A percentile compares a stretch with the other conserved stretches of the same genome.
phyloP scores from a whole-genome alignment of 2,329 filamentous ascomycete species.

The Colletotrichum trifolii region DNA sequence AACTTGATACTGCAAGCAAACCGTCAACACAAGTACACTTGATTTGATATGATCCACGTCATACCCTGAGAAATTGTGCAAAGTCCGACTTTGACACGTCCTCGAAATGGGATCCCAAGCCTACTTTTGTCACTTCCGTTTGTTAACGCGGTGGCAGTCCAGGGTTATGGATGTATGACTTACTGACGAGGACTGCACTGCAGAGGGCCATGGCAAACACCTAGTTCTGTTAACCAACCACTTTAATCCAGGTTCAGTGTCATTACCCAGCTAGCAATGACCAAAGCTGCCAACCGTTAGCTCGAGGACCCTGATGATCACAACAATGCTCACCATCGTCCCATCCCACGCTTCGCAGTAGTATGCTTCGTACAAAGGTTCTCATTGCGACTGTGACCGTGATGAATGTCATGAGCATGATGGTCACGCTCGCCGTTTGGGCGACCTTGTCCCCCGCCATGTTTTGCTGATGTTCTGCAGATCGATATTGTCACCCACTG shows the following conservation, averaged over 20 bases:
- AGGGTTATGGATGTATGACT: background rate
- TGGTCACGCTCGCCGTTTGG: constrained; percentile 30
- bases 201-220: constrained; percentile 35
- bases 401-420: constrained; percentile 30
- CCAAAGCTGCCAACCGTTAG: constrained; percentile 29
- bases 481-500: constrained; percentile 18
- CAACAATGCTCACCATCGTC: constrained; percentile 33
- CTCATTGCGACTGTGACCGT: constrained; percentile 30
- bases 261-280: constrained; percentile 34
- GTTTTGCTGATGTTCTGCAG: constrained; percentile 26
- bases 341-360: constrained; percentile 34
- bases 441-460: constrained; percentile 35
- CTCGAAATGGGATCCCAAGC: constrained; percentile 34
- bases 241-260: background rate
- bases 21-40: background rate
- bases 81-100: constrained; percentile 29
- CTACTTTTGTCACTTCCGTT: constrained; percentile 32
- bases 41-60: background rate
- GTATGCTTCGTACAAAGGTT: constrained; percentile 30
- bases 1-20: constrained; percentile 28
- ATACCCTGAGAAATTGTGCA: constrained; percentile 29
- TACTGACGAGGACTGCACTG: constrained; percentile 34
- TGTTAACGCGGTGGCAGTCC: background rate
- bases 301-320: background rate
- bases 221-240: constrained; percentile 9